Conservation (phyloP, 768 basidiomycete species). For the Cytidiella melzeri region DNA sequence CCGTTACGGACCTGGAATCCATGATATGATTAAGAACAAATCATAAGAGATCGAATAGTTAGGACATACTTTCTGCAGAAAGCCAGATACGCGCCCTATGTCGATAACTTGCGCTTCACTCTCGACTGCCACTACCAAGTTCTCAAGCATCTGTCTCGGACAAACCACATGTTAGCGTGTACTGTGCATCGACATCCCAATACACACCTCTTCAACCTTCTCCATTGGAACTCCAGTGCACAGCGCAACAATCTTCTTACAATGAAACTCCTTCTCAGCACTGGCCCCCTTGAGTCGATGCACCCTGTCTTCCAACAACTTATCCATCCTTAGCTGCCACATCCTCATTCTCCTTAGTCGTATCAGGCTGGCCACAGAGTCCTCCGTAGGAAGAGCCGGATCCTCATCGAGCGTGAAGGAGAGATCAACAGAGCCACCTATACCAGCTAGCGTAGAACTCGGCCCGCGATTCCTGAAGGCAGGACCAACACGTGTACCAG, state of each 20-base stretch:
- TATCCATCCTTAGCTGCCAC: conserved; percentile 81
- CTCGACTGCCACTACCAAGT: conserved; percentile 80
- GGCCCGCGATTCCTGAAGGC: conserved; percentile 70
- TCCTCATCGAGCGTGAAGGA: conserved; percentile 63
- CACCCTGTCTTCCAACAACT: conserved; percentile 64
- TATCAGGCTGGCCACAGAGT: conserved; percentile 56
- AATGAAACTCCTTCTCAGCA: conserved; percentile 87
- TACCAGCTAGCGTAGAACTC: conserved; percentile 58
- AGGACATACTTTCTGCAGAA: conserved; percentile 77
- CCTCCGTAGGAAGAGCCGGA: conserved; percentile 57
- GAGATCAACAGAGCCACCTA: conserved; percentile 60
- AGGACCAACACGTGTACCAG: conserved; percentile 38
- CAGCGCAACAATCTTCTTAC: conserved; percentile 84
- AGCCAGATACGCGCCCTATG: conserved; percentile 79
- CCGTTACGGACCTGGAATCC: conserved; percentile 50
- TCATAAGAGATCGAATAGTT: too few species aligned
- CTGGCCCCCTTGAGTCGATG: conserved; percentile 69
- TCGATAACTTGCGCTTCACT: conserved; percentile 81
- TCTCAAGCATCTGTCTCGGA: conserved; percentile 66
- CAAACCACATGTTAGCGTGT: not conserved
- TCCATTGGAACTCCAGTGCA: conserved; percentile 85
- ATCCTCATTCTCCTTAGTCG: conserved; percentile 67
- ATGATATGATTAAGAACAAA: not conserved
- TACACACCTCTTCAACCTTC: conserved; percentile 82
- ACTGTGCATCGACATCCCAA: not conserved